Evolutionary conservation across 2,329 filamentous ascomycete species (phyloP), one percentile per base, ranked within the genome.

Genomic region (Fusarium chaquense): DNA sequence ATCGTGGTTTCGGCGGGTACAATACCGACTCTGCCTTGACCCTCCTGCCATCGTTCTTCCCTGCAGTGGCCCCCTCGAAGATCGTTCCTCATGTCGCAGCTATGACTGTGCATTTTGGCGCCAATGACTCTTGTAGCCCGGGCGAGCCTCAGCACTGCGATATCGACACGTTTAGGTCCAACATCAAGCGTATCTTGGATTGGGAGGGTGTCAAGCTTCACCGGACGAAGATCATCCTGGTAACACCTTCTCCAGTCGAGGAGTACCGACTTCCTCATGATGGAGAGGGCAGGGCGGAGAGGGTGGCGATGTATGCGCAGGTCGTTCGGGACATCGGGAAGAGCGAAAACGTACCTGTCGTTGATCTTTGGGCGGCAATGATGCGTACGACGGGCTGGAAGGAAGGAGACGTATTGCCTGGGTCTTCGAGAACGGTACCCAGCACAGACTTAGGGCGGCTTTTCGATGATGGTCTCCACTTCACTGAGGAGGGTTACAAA

Each of bases 291-390:
- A 55, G 52, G 15, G 41, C 41, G 1, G 24, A 47, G 1, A 35
- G 30, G 20, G 52, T 47, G 4, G 52, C 41, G 1, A 30, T 47
- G 22, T 55, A 55, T 46, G 40, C 32, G 10, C 30, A 55, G 6
- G 18, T 8, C 5, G 47, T 55, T 36, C 32, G 52, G 32, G 52
- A 47, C 1, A 36, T 47, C 3, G 40, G 41, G 3, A 10, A 30
- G 52, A 12, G 18, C 4, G 52, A 47, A 18, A 55, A 47, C 1
- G 9, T 55, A 18, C 52, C 41, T 5, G 52, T 55, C 5, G 32
- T 55, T 28, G 52, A 55, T n/a, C 41, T 55, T n/a, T 55, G 52
- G 52, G 22, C 22, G 6, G 52, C 52, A 18, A 55, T 55, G 52
- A 55, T 55, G 30, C 52, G 32, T 16, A 47, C 40, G 7, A 24